phyloP scores from a whole-genome alignment of 2,329 filamentous ascomycete genomes.

The Penicillium brasilianum region DNA sequence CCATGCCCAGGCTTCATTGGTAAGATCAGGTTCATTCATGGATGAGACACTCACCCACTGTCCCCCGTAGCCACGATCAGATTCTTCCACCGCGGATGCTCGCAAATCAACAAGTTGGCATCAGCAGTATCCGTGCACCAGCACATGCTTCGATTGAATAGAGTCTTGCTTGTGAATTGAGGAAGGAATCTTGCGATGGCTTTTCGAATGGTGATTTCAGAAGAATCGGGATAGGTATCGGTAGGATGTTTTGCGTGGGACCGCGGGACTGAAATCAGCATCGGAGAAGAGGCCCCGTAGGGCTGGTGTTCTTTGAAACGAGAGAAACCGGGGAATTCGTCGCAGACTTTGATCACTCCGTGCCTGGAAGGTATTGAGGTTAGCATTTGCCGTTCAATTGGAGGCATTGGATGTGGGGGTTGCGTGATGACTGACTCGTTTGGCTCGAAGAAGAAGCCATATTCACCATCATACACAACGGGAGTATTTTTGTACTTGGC shows the following conservation, averaged over 20 bases:
- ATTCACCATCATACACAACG: conserved; percentile 54
- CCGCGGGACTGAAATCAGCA: conserved; percentile 22
- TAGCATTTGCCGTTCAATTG: not conserved
- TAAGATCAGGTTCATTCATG: not conserved
- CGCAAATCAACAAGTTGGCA: conserved; percentile 58
- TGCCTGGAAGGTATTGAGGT: conserved; percentile 21
- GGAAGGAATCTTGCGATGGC: conserved; percentile 60
- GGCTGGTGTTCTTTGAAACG: conserved; percentile 25
- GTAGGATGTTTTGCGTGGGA: conserved; percentile 26
- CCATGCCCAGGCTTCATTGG: not conserved
- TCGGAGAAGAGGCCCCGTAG: conserved; percentile 54
- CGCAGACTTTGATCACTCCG: conserved; percentile 47
- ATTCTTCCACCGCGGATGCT: conserved; percentile 53
- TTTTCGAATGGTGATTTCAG: conserved; percentile 53
- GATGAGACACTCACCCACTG: conserved; percentile 46
- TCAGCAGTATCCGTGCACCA: conserved; percentile 64
- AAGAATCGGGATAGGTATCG: conserved; percentile 48
- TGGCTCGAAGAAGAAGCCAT: conserved; percentile 51
- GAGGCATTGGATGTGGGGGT: no score
- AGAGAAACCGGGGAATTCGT: conserved; percentile 57
- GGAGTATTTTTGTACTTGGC: conserved; percentile 50
- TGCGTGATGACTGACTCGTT: not conserved
- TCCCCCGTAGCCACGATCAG: conserved; percentile 55
- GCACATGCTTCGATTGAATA: conserved; percentile 60
- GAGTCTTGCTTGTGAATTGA: conserved; percentile 55